phyloP scores from a whole-genome alignment of 1,284 basidiomycete species.

The Ustilago hordei region DNA sequence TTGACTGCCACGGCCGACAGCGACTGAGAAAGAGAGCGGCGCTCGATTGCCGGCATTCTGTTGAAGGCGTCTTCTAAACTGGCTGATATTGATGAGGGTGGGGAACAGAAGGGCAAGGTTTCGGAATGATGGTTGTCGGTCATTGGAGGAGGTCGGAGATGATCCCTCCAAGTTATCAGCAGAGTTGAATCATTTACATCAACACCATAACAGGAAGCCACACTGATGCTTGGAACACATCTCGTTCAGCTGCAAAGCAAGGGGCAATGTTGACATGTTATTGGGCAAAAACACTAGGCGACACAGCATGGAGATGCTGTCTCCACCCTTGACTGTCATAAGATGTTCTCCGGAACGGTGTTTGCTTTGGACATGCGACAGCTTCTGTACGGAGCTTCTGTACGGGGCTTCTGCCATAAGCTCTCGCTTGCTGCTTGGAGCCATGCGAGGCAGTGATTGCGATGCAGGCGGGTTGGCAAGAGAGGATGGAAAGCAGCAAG shows the following conservation, averaged over 20 bases:
- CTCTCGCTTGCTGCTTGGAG: background rate
- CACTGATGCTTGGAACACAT: background rate
- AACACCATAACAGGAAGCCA: background rate
- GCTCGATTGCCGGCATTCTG: slow-evolving; percentile 34
- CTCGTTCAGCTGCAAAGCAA: background rate
- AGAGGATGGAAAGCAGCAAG: background rate
- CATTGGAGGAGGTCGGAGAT: background rate
- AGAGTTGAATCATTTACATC: background rate
- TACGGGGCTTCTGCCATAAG: background rate
- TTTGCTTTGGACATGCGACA: background rate
- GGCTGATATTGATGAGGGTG: background rate
- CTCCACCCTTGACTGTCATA: background rate
- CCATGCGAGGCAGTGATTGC: background rate
- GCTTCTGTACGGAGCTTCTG: too few relatives aligned
- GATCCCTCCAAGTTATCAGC: background rate
- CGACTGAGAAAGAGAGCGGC: slow-evolving; percentile 27
- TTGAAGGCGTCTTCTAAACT: background rate
- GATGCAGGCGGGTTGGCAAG: background rate
- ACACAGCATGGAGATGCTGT: background rate
- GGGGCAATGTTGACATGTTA: background rate
- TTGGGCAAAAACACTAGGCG: background rate
- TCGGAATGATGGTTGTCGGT: slow-evolving; percentile 6
- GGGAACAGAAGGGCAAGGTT: background rate
- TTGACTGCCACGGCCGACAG: slow-evolving; percentile 33
- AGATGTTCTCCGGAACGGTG: background rate